Conservation (phyloP, 1,284 basidiomycete species). For the Volvariella volvacea region DNA sequence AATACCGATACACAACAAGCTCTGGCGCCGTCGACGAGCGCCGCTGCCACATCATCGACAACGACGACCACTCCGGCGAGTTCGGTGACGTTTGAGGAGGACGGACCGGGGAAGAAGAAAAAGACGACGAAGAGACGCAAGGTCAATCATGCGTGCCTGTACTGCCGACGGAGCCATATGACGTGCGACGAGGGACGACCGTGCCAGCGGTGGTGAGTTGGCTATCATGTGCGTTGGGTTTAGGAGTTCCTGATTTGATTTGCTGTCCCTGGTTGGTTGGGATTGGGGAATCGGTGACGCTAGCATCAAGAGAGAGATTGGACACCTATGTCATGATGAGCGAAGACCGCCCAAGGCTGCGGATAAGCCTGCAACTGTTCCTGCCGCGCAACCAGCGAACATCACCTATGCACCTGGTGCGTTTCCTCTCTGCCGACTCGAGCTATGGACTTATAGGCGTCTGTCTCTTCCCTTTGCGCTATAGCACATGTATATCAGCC, state of each 20-base stretch:
- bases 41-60: not conserved
- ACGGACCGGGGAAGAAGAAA: slow-evolving; percentile 42
- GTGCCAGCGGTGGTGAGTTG: slow-evolving; percentile 81
- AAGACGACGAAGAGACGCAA: slow-evolving; percentile 67
- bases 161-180: slow-evolving; percentile 92
- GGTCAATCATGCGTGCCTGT: slow-evolving; percentile 89
- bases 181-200: slow-evolving; percentile 87
- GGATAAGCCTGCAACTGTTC: slow-evolving; percentile 26
- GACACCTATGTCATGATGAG: slow-evolving; percentile 87
- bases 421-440: slow-evolving; percentile 2
- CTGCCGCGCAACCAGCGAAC: slow-evolving; percentile 12
- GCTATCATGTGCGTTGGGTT: not conserved
- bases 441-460: not conserved
- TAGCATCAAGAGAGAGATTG: slow-evolving; percentile 89
- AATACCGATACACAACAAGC: not conserved
- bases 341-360: slow-evolving; percentile 49
- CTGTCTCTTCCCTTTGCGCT: not conserved
- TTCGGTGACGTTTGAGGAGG: slow-evolving; percentile 13
- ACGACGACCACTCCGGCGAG: not conserved
- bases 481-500: slow-evolving; percentile 1
- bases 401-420: slow-evolving; percentile 27
- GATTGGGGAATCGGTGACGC: no score
- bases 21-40: not conserved
- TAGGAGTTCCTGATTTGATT: slow-evolving; percentile 7
- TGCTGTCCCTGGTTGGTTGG: slow-evolving; percentile 3